These are phyloP conservation scores for Coniochaeta ligniaria DNA, from an alignment of 2,329 filamentous ascomycete species.

Conservation along the genomic window DNA sequence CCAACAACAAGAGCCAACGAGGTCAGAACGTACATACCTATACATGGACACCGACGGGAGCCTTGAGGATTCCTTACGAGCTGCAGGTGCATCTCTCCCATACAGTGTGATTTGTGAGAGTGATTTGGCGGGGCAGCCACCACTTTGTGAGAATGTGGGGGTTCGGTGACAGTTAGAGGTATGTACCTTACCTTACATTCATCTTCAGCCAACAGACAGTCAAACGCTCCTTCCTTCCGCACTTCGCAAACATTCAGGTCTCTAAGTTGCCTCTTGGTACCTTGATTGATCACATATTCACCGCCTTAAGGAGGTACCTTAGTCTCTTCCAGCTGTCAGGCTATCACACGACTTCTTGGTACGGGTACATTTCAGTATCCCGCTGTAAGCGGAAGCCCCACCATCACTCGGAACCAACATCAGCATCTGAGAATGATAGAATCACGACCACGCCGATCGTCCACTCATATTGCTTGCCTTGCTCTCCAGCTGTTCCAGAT, in stretches of 20 bases:
- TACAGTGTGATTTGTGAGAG: not conserved
- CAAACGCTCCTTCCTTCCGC: not conserved
- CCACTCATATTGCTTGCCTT: not conserved
- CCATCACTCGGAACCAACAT: not conserved
- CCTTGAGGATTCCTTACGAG: not conserved
- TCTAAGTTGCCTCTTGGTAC: too few relatives aligned
- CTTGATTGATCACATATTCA: too few relatives aligned
- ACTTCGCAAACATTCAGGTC: not conserved
- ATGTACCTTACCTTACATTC: too few relatives aligned
- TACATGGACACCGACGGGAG: not conserved
- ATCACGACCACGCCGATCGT: not conserved
- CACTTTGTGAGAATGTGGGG: not conserved
- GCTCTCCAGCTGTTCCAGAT: not conserved
- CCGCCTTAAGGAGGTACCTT: too few relatives aligned
- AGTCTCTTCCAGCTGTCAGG: too few relatives aligned
- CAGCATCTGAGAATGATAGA: not conserved
- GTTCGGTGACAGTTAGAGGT: not conserved
- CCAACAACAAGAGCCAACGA: not conserved
- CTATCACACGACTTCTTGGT: too few relatives aligned
- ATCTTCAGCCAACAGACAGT: not conserved
- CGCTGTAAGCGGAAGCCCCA: not conserved
- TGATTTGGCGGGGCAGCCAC: not conserved
- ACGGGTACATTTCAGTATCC: not conserved
- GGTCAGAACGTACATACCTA: not conserved
- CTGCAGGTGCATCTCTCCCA: not conserved